Evolutionary conservation across 2,329 filamentous ascomycete species (phyloP).

Genomic region (Metarhizium humberi): DNA sequence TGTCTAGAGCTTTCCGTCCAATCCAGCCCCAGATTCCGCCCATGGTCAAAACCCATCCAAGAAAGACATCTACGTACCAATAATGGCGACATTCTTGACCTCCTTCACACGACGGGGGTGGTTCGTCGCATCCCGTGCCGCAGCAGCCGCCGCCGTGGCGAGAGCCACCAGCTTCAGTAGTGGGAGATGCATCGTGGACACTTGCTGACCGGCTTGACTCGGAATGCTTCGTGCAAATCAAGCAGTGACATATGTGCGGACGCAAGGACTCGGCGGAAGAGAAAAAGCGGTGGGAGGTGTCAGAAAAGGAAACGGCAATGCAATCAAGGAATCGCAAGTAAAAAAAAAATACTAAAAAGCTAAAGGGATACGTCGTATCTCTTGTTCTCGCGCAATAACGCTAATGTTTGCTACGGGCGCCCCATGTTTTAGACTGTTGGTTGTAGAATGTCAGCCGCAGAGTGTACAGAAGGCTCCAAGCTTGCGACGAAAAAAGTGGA

Average conservation of each 20-base stretch:
- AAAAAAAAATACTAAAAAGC: too few species aligned
- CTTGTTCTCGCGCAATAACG: not conserved
- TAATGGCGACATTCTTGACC: slow-evolving; percentile 26
- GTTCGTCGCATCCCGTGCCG: slow-evolving; percentile 8
- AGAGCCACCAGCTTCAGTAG: slow-evolving; percentile 6
- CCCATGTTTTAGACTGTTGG: not conserved
- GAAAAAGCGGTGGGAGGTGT: too few species aligned
- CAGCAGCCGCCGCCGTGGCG: slow-evolving; percentile 10
- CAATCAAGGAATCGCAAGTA: not conserved
- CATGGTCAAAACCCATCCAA: too few species aligned
- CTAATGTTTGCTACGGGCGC: too few species aligned
- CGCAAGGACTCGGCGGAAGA: too few species aligned
- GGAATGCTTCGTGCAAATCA: not conserved
- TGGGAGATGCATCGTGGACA: slow-evolving; percentile 5
- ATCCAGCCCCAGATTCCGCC: too few species aligned
- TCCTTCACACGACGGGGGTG: slow-evolving; percentile 5
- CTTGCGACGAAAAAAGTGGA: not conserved
- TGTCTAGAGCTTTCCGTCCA: not conserved
- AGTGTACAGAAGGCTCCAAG: not conserved
- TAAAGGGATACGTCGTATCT: not conserved
- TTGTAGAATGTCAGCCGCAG: not conserved
- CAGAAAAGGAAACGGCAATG: too few species aligned
- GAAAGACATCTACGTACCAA: slow-evolving; percentile 18
- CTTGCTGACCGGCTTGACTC: not conserved
- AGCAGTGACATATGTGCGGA: too few species aligned